Evolutionary conservation across 306 rosid species (phyloP), one percentile per base, ranked within the genome.

Genomic region (Quercus agrifolia): DNA sequence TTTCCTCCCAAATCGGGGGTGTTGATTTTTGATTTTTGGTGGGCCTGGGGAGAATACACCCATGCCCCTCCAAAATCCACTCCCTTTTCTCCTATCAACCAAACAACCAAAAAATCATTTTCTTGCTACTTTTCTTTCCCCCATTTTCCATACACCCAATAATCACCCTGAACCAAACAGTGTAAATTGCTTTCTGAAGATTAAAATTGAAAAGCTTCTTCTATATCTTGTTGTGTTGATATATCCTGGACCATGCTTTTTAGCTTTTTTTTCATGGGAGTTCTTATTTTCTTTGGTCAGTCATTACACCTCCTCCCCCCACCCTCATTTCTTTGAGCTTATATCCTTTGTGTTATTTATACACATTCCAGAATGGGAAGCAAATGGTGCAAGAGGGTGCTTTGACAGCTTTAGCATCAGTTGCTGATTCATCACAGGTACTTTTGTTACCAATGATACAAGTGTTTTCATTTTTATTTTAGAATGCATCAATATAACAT

Each of bases 341-440:
- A 23, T 31, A 31, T 33, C 6, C 61, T 6, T 31, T 46, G 4
- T 52, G 18, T 38, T 44, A 31, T 13, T 73, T 71, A 7, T 63
- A 6, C 56, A 56, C 59, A 44, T 76, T 74, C 46, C 78, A 91
- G 93, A 84, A 83, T 79, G 93, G 96, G 71, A 91, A 91, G 56
- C 93, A 91, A 77, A 91, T 91, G 96, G 91, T 91, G 67, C 93
- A 91, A 77, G 93, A 91, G 78, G 93, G 90, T 49, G 93, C 91
- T 51, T 81, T 91, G 81, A 91, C 96, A 63, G 93, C 96, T 57
- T 78, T 91, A 75, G 96, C 96, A 70, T 91, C 96, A 27, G 90
- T 91, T 75, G 96, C 96, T 9, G 96, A 89, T 86, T 91, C 96
- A n/a, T 89, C 96, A 74, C 93, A 91, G 91, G 96, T 91, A 72